Base-by-base conservation (phyloP, 2,329 filamentous ascomycete genomes). In the Phialemoniopsis sp. region DNA sequence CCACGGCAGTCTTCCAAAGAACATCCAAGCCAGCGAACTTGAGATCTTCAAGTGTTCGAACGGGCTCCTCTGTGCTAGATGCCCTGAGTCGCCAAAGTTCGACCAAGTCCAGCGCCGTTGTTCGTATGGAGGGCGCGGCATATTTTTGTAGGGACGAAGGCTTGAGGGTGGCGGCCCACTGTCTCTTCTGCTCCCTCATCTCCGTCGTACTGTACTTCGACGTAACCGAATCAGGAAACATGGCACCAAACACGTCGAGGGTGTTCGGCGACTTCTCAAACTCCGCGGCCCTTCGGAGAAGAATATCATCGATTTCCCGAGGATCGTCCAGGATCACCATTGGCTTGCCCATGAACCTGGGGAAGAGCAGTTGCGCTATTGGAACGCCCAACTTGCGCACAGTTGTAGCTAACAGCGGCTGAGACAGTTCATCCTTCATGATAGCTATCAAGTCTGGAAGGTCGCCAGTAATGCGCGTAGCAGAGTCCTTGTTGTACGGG, bases 1-100 rank as follows among this genome's bases (percentile, higher is more conserved):
- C 64, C 13, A 66, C 53, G 1, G 60, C 46, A 9, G 55, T 56
- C 1, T 56, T 59, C 59, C 58, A 67, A 18, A 67, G 62, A 12
- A 52, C 57, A 43, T 68, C 64, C 18, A 69, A 46, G 0, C 59
- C 55, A 1, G 52, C 55, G 21, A 58, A 46, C 40, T 51, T 47
- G 19, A 68, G 50, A 40, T 70, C 66, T n/a, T n/a, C n/a, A n/a
- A n/a, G n/a, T n/a, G n/a, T n/a, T n/a, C n/a, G n/a, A n/a, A n/a
- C n/a, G 4, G 58, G 42, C 5, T 35, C 29, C 5, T 28, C 14
- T 9, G 34, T 16, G 3, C 37, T 18, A n/a, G n/a, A n/a, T 2
- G 46, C 43, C 37, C 53, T 59, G 17, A 49, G 38, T 3, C 44
- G 35, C 58, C 57, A 62, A 4, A 61, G 39, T 3, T 56, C 43